phyloP scores from a whole-genome alignment of 1,284 basidiomycete genomes.

The Naganishia albida region DNA sequence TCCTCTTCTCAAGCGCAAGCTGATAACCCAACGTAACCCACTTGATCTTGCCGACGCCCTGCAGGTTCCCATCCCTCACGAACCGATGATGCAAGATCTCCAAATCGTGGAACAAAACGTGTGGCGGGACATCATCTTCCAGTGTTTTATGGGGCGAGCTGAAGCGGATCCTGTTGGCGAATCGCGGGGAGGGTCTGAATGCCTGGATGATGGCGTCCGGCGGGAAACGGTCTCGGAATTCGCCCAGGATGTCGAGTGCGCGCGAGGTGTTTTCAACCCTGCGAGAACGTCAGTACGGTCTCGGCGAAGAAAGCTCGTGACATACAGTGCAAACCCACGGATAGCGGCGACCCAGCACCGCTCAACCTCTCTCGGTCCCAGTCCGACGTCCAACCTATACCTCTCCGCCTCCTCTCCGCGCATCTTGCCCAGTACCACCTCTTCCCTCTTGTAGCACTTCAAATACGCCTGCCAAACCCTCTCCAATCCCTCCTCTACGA shows the following conservation, averaged over 20 bases:
- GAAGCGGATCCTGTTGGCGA: constrained; percentile 42
- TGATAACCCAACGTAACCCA: constrained; percentile 42
- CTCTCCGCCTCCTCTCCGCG: not conserved
- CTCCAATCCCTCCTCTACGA: constrained; percentile 29
- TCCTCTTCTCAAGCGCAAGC: constrained; percentile 40
- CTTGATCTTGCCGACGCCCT: constrained; percentile 43
- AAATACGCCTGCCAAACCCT: constrained; percentile 47
- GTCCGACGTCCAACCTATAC: constrained; percentile 36
- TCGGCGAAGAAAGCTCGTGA: constrained; percentile 6
- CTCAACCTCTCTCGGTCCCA: constrained; percentile 48
- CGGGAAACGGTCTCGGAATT: constrained; percentile 46
- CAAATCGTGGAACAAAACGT: constrained; percentile 50
- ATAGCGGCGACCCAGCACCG: constrained; percentile 45
- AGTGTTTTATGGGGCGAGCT: constrained; percentile 36
- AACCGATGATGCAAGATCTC: constrained; percentile 47
- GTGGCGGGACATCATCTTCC: constrained; percentile 51
- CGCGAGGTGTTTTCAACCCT: constrained; percentile 31
- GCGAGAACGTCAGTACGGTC: not conserved
- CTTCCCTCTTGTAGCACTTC: constrained; percentile 23
- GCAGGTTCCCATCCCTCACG: constrained; percentile 42
- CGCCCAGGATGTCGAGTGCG: constrained; percentile 38
- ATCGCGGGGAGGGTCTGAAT: constrained; percentile 38
- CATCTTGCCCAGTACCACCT: not conserved
- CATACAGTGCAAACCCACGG: constrained; percentile 41
- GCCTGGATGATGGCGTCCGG: constrained; percentile 38